Evolutionary conservation across 495 filamentous ascomycete species (phyloP).

Genomic region (Daldinia loculata): DNA sequence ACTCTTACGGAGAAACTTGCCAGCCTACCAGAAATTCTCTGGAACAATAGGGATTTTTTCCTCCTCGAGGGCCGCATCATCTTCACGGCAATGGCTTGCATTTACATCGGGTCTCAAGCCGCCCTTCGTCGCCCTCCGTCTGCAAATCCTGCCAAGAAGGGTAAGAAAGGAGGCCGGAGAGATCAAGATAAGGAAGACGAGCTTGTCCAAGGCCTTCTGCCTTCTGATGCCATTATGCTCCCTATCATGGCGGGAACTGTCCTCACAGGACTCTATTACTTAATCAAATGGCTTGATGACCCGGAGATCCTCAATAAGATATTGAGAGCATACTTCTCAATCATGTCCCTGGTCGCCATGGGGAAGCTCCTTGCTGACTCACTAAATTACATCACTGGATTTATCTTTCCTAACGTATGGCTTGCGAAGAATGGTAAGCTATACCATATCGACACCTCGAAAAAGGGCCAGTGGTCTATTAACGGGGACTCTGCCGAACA

Average conservation of each 20-base stretch:
- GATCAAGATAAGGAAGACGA: conserved; percentile 68
- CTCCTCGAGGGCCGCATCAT: conserved; percentile 52
- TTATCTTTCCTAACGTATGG: conserved; percentile 77
- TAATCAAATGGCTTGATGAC: conserved; percentile 89
- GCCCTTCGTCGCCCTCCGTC: conserved; percentile 78
- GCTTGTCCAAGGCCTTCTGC: conserved; percentile 77
- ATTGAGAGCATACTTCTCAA: conserved; percentile 83
- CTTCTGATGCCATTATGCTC: conserved; percentile 86
- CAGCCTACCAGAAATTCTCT: conserved; percentile 46
- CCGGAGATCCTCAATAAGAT: conserved; percentile 83
- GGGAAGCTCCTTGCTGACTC: conserved; percentile 72
- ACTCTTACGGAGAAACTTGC: conserved; percentile 38
- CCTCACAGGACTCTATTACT: conserved; percentile 81
- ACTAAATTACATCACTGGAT: conserved; percentile 68
- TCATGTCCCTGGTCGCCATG: conserved; percentile 78
- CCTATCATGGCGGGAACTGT: conserved; percentile 80
- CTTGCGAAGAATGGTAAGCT: conserved; percentile 52
- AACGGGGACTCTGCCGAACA: conserved; percentile 19
- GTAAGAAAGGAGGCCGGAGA: conserved; percentile 57
- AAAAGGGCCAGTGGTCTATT: conserved; percentile 36
- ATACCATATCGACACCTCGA: conserved; percentile 54
- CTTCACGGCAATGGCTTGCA: conserved; percentile 52
- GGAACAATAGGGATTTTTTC: conserved; percentile 66
- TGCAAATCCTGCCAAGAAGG: conserved; percentile 67
- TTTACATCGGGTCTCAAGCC: conserved; percentile 57